Percentiles rank a stretch among this genome's conserved stretches.
These are phyloP conservation scores for Phytophthora kernoviae DNA, from an alignment of 352 stramenopile genomes.

Conservation along the genomic window DNA sequence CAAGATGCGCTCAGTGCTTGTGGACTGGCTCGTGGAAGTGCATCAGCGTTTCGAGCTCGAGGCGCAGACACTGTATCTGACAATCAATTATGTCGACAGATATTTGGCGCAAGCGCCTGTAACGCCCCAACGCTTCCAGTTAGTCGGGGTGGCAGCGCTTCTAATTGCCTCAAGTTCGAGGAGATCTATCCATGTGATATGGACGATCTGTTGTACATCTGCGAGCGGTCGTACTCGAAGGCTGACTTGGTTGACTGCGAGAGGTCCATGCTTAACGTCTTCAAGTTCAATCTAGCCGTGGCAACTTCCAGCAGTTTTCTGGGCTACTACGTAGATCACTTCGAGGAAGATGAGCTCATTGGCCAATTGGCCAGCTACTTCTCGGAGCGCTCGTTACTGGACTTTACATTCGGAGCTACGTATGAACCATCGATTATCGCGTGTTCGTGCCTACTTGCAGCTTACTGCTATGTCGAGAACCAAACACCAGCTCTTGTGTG, in stretches of 20 bases:
- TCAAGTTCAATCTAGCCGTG: constrained; percentile 97
- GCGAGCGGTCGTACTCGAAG: constrained; percentile 95
- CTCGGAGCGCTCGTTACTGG: constrained; percentile 57
- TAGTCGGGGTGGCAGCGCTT: constrained; percentile 96
- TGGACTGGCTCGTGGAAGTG: constrained; percentile 93
- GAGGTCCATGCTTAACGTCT: constrained; percentile 93
- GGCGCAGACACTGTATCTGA: constrained; percentile 97
- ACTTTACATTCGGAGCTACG: constrained; percentile 53
- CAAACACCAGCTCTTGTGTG: constrained; percentile 45
- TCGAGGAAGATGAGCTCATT: constrained; percentile 45
- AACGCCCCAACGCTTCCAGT: constrained; percentile 94
- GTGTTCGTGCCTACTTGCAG: constrained; percentile 52
- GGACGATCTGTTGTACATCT: constrained; percentile 98
- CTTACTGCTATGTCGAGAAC: constrained; percentile 55
- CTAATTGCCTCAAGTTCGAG: constrained; percentile 99
- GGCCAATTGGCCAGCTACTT: constrained; percentile 62
- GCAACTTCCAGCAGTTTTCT: constrained; percentile 96
- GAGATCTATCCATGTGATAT: constrained; percentile 99
- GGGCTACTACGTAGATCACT: constrained; percentile 92
- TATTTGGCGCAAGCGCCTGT: constrained; percentile 93
- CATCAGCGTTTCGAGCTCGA: constrained; percentile 98
- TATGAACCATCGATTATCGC: constrained; percentile 60
- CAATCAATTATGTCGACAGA: constrained; percentile 98
- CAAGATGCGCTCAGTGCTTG: constrained; percentile 72
- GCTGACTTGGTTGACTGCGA: constrained; percentile 87